Conservation (phyloP, 371 early-diverging fungal genomes). For the Thermomucor indicae-seudaticae region DNA sequence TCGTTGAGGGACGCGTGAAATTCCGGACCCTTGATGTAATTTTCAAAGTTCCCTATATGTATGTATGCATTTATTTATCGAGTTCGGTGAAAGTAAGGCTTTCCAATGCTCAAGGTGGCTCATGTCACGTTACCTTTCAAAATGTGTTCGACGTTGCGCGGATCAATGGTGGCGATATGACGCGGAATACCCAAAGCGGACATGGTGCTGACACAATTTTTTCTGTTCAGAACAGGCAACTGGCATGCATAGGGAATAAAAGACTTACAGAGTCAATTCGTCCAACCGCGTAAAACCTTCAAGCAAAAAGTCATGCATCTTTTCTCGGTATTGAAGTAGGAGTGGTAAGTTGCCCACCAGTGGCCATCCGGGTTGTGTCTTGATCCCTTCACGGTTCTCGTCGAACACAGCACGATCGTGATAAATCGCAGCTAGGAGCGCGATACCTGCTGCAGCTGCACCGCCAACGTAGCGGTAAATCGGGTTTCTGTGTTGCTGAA, state of each 20-base stretch:
- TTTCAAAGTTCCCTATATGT: conserved; percentile 46
- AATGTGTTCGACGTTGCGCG: conserved; percentile 37
- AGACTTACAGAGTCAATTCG: conserved; percentile 17
- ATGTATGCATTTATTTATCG: too few species aligned
- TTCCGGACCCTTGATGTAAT: conserved; percentile 52
- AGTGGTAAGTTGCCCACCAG: conserved; percentile 21
- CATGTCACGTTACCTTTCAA: conserved; percentile 19
- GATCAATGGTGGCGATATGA: conserved; percentile 34
- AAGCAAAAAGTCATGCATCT: conserved; percentile 17
- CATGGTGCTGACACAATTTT: conserved; percentile 11
- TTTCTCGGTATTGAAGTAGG: conserved; percentile 14
- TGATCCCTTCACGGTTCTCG: conserved; percentile 13
- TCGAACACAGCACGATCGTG: conserved; percentile 26
- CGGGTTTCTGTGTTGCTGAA: conserved; percentile 4
- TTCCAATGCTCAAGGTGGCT: background rate
- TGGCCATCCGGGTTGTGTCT: conserved; percentile 19
- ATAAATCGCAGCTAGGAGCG: conserved; percentile 19
- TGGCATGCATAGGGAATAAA: background rate
- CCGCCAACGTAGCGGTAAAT: background rate
- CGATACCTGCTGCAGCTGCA: conserved; percentile 18
- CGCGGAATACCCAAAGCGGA: conserved; percentile 28
- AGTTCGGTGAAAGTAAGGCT: too few species aligned
- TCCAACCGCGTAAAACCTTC: conserved; percentile 15
- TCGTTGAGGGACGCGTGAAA: conserved; percentile 29
- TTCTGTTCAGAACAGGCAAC: background rate